Conservation (phyloP, 73 alveolate species). For the Paramecium sonneborni region DNA sequence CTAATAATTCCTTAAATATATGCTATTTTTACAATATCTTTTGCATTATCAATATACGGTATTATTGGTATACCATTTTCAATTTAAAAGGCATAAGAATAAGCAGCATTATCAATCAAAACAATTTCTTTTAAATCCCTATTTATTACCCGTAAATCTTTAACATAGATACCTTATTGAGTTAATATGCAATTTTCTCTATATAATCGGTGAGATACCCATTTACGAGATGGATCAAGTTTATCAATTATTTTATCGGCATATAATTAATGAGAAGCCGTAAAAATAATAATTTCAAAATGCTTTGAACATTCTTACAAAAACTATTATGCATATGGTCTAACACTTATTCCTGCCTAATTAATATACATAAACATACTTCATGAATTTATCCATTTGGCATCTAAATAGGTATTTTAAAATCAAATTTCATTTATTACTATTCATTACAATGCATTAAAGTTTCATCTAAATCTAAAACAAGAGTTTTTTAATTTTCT, state of each 20-base stretch:
- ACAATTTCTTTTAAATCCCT: constrained; percentile 74
- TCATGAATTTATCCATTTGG: not conserved
- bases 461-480: constrained; percentile 60
- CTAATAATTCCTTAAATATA: not conserved
- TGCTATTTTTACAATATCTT: constrained; percentile 64
- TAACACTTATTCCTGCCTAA: constrained; percentile 59
- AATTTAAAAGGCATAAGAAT: constrained; percentile 81
- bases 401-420: not conserved
- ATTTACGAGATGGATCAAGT: constrained; percentile 69
- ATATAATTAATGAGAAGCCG: constrained; percentile 71
- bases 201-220: constrained; percentile 70
- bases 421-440: not conserved
- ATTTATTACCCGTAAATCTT: constrained; percentile 69
- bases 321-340: constrained; percentile 30
- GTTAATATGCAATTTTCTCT: constrained; percentile 73
- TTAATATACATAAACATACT: not conserved
- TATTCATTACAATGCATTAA: constrained; percentile 48
- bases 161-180: constrained; percentile 67
- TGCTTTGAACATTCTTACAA: constrained; percentile 51
- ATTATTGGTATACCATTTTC: constrained; percentile 91
- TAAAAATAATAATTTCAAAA: constrained; percentile 73
- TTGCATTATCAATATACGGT: constrained; percentile 83
- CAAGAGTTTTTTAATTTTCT: not conserved
- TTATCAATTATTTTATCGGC: constrained; percentile 69
- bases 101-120: constrained; percentile 85